Evolutionary conservation across 1,284 basidiomycete species (phyloP).

Genomic region (Moesziomyces antarcticus): DNA sequence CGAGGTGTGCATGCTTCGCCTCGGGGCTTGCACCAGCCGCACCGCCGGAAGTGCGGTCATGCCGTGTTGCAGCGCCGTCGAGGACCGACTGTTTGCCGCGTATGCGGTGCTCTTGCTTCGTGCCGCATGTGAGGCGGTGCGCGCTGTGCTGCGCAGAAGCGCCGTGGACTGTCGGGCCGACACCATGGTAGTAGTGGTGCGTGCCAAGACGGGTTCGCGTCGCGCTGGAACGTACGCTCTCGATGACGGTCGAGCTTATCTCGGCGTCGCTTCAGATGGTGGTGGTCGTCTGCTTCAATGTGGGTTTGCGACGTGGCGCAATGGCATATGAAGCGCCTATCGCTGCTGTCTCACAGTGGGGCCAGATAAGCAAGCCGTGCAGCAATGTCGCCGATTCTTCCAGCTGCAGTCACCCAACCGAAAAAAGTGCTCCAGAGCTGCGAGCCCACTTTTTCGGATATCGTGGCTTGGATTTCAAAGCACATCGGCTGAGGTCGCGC

Average conservation of each 20-base stretch:
- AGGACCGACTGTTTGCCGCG: not conserved
- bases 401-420: conserved; percentile 8
- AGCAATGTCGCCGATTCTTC: conserved; percentile 5
- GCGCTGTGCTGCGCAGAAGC: conserved; percentile 19
- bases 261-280: conserved; percentile 9
- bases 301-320: not conserved
- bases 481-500: not conserved
- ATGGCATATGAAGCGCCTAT: not conserved
- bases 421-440: not conserved
- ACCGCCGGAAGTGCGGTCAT: not conserved
- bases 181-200: conserved; percentile 6
- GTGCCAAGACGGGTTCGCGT: not conserved
- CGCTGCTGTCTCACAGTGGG: no score
- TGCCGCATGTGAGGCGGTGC: conserved; percentile 1
- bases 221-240: not conserved
- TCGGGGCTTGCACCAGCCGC: not conserved
- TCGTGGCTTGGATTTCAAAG: no score
- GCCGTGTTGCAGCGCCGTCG: not conserved
- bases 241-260: not conserved
- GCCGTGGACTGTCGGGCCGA: conserved; percentile 8
- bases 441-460: no score
- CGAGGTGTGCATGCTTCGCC: conserved; percentile 9
- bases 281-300: not conserved
- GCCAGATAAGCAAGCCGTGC: not conserved
- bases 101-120: not conserved